phyloP scores from a whole-genome alignment of 106 monocot genomes.

The Dendrobium catenatum region DNA sequence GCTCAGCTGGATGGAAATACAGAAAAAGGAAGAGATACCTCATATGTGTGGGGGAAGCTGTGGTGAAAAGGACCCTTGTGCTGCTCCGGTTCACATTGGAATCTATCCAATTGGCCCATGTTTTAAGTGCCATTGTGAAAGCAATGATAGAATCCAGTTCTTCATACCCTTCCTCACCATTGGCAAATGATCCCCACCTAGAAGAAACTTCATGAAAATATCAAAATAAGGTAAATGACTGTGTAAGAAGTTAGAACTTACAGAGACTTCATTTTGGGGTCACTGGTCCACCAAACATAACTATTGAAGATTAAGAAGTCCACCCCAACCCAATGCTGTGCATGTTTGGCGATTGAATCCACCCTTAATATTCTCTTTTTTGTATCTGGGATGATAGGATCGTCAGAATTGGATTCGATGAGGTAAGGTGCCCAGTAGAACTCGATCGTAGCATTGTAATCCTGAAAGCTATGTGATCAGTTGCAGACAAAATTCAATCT shows the following conservation, averaged over 20 bases:
- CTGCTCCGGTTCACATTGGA: conserved; percentile 29
- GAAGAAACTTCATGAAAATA: neutral
- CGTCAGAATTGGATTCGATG: conserved; percentile 52
- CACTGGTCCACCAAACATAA: conserved; percentile 78
- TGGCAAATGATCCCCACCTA: conserved; percentile 63
- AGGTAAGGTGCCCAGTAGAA: conserved; percentile 76
- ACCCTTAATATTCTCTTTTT: conserved; percentile 44
- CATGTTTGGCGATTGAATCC: conserved; percentile 48
- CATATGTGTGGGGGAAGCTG: conserved; percentile 68
- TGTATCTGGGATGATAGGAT: conserved; percentile 25
- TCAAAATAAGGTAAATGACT: neutral
- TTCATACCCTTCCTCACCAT: conserved; percentile 51
- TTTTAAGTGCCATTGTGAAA: conserved; percentile 48
- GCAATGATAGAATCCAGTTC: conserved; percentile 43
- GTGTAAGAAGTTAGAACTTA: conserved; percentile 6
- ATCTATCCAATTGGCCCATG: conserved; percentile 82
- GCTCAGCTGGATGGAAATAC: too few relatives aligned
- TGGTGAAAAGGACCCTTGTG: conserved; percentile 69
- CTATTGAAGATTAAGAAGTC: conserved; percentile 64
- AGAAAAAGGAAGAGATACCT: conserved; percentile 26
- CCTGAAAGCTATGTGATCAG: conserved; percentile 16
- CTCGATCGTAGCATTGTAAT: conserved; percentile 65
- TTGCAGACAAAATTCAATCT: neutral
- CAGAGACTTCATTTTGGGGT: conserved; percentile 46
- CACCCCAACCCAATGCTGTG: conserved; percentile 39